Base-by-base conservation (phyloP, 768 basidiomycete genomes). In the Tremella mesenterica region DNA sequence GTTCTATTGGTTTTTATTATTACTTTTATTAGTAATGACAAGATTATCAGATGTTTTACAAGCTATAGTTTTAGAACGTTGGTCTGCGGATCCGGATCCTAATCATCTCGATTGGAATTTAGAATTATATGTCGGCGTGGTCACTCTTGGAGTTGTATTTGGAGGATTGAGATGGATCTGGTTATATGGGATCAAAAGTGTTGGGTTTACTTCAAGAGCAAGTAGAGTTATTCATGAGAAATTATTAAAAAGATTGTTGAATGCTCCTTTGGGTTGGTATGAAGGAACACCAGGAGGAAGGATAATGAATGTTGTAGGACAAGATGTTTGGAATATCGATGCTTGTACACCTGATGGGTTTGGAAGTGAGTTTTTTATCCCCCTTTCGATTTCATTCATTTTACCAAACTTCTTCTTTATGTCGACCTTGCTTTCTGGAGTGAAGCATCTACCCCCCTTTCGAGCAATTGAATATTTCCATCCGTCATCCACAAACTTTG, bases 221-320 rank as follows among this genome's bases (percentile, higher is more conserved):
- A 51, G 56, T 28, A 48, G 53, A 38, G 39, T 21, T n/a, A 64
- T 68, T 13, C 69, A 70, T 36, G 47, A 56, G 16, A 44, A 41
- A 38, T 28, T 65, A 12, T 27, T 70, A 5, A 51, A 58, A 8
- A 54, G 41, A 14, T 44, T 70, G 0, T 55, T 57, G 30, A n/a
- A 26, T 5, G 67, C 64, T 1, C 67, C 71, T 0, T 39, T 72
- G n/a, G 29, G 48, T 4, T 69, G 64, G 39, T 69, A 64, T 50
- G 70, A 71, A 23, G 53, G 47, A 3, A 71, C 65, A 3, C 70
- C 70, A 4, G 44, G 50, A 4, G 70, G 67, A 3, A 39, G 71
- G 16, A 33, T 73, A n/a, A 48, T 73, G 41, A 70, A 69, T 52
- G 56, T 70, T 14, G 65, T 69, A 50, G 58, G 63, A 27, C 59